Conservation (phyloP, 2,329 filamentous ascomycete genomes). For the Rutstroemia sydowiana region DNA sequence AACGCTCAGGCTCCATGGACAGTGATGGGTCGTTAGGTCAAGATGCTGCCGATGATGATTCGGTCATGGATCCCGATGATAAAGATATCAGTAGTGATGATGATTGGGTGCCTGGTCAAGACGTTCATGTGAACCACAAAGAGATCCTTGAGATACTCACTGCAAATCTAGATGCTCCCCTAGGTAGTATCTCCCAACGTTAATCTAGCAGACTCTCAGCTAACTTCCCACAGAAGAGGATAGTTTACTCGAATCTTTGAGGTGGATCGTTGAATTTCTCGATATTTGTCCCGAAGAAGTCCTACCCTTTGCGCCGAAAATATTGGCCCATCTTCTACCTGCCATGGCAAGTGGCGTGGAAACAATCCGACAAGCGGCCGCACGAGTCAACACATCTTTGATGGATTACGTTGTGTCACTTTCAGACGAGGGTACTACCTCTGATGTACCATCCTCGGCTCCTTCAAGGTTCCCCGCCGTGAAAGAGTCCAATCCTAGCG, state of each 20-base stretch:
- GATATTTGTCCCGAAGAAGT: slow-evolving; percentile 98
- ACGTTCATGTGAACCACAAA: slow-evolving; percentile 88
- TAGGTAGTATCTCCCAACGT: slow-evolving; percentile 44
- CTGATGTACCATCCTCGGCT: slow-evolving; percentile 33
- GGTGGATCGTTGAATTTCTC: slow-evolving; percentile 94
- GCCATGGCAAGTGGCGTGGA: slow-evolving; percentile 91
- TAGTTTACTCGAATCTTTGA: slow-evolving; percentile 79
- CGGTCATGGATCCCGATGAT: slow-evolving; percentile 48
- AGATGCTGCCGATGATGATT: slow-evolving; percentile 53
- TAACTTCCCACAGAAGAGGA: slow-evolving; percentile 62
- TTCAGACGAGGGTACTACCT: slow-evolving; percentile 53
- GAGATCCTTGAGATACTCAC: slow-evolving; percentile 89
- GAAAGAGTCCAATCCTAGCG: slow-evolving; percentile 27
- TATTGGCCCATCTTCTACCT: slow-evolving; percentile 85
- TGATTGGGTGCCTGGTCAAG: slow-evolving; percentile 95
- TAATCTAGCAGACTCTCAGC: background rate
- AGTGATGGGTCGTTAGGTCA: slow-evolving; percentile 45
- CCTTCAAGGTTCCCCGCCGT: slow-evolving; percentile 37
- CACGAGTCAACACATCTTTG: slow-evolving; percentile 80
- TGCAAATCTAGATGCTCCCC: slow-evolving; percentile 74
- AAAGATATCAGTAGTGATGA: slow-evolving; percentile 64
- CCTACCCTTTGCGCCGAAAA: slow-evolving; percentile 84
- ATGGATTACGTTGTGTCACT: slow-evolving; percentile 93
- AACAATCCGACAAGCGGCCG: slow-evolving; percentile 79
- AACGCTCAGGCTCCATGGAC: slow-evolving; percentile 63